These are phyloP conservation scores for Suillus brevipes DNA, from an alignment of 768 basidiomycete genomes.

Conservation along the genomic window DNA sequence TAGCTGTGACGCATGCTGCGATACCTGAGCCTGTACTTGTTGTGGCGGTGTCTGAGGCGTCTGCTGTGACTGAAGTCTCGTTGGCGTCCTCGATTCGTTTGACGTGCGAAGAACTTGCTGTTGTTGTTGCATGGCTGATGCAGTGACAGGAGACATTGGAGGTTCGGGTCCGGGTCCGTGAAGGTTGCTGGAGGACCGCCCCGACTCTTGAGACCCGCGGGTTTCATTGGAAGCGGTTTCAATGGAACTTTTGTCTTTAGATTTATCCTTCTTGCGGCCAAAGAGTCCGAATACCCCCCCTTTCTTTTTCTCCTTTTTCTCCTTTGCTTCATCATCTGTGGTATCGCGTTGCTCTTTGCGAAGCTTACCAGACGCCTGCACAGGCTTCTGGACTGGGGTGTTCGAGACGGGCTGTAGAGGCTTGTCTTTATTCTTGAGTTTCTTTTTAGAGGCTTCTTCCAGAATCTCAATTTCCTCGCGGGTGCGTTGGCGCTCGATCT, in stretches of 20 bases:
- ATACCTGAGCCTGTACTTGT: constrained; percentile 46
- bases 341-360: constrained; percentile 46
- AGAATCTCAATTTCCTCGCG: constrained; percentile 49
- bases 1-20: constrained; percentile 62
- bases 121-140: constrained; percentile 58
- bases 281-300: constrained; percentile 79
- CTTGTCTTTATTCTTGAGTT: constrained; percentile 49
- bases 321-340: constrained; percentile 44
- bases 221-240: constrained; percentile 52
- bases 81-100: constrained; percentile 20
- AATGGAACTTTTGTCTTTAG: constrained; percentile 59
- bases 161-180: constrained; percentile 25
- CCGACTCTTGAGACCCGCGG: constrained; percentile 64
- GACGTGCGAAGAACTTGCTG: constrained; percentile 37
- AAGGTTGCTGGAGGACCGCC: constrained; percentile 48
- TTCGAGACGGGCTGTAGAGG: constrained; percentile 33
- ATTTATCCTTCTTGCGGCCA: constrained; percentile 73
- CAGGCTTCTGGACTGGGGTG: constrained; percentile 17
- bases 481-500: constrained; percentile 54
- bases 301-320: constrained; percentile 63
- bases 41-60: constrained; percentile 32
- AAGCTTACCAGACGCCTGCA: constrained; percentile 33
- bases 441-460: constrained; percentile 49
- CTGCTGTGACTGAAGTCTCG: constrained; percentile 22
- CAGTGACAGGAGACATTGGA: constrained; percentile 54